Conservation (phyloP, 2,329 filamentous ascomycete genomes). For the Westerdykella aurantiaca region DNA sequence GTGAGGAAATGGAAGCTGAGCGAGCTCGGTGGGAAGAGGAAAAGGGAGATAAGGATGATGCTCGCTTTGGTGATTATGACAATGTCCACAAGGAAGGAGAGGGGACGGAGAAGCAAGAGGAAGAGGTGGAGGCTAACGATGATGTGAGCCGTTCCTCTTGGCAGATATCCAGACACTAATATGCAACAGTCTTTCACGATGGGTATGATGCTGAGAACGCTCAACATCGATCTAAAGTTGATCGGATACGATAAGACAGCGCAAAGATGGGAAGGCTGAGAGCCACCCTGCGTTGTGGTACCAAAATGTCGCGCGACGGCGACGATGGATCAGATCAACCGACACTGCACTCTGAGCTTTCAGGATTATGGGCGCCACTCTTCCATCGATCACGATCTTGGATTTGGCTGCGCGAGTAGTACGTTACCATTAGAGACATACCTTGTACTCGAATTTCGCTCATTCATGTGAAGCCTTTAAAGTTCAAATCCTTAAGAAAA, state of each 20-base stretch:
- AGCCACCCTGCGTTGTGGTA: background rate
- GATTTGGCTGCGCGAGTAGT: too few relatives aligned
- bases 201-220: slow-evolving; percentile 61
- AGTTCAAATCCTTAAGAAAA: too few relatives aligned
- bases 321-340: too few relatives aligned
- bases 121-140: slow-evolving; percentile 38
- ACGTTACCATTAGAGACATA: too few relatives aligned
- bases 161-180: slow-evolving; percentile 2
- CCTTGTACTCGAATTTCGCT: too few relatives aligned
- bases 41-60: slow-evolving; percentile 33
- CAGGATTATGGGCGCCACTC: too few relatives aligned
- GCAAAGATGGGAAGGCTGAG: slow-evolving; percentile 54
- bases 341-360: too few relatives aligned
- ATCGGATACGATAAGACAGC: slow-evolving; percentile 57
- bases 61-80: slow-evolving; percentile 43
- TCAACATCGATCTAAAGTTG: slow-evolving; percentile 58
- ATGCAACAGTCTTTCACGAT: slow-evolving; percentile 55
- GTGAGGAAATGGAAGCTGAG: slow-evolving; percentile 28
- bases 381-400: too few relatives aligned
- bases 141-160: slow-evolving; percentile 36
- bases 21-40: slow-evolving; percentile 31
- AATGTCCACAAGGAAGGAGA: slow-evolving; percentile 34
- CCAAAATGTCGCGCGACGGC: too few relatives aligned
- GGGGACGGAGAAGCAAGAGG: slow-evolving; percentile 37
- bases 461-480: too few relatives aligned